Evolutionary conservation across 306 rosid species (phyloP).

Genomic region (Citrullus mucosospermus): DNA sequence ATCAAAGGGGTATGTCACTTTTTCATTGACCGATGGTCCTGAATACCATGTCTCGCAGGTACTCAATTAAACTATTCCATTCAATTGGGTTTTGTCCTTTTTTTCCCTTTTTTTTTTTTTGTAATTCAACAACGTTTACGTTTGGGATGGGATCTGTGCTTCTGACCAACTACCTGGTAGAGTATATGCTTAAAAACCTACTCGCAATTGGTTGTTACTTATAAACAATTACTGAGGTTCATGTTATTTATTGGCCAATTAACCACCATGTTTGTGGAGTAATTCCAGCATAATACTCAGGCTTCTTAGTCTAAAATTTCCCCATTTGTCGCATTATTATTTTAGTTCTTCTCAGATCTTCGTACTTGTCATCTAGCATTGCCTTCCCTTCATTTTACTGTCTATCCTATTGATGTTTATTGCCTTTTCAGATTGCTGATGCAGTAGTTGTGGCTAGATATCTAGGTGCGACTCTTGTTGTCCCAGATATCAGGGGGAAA

Average conservation of each 20-base stretch:
- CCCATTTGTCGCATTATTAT: not conserved
- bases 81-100: slow-evolving; percentile 8
- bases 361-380: not conserved
- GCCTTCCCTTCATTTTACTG: not conserved
- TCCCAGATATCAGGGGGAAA: slow-evolving; percentile 94
- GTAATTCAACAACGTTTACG: too few species aligned
- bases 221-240: not conserved
- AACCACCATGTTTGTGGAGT: not conserved
- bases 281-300: not conserved
- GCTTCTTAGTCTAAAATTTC: not conserved
- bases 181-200: too few species aligned
- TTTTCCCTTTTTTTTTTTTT: not conserved
- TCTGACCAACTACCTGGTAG: too few species aligned
- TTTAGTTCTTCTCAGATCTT: not conserved
- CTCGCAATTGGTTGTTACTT: not conserved
- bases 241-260: not conserved
- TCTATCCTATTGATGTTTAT: slow-evolving; percentile 9
- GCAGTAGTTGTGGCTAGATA: slow-evolving; percentile 83
- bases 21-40: slow-evolving; percentile 87
- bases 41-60: slow-evolving; percentile 98
- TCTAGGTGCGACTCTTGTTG: slow-evolving; percentile 87
- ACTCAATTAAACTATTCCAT: slow-evolving; percentile 7
- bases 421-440: slow-evolving; percentile 55
- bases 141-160: too few species aligned
- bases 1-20: slow-evolving; percentile 71